phyloP scores from a whole-genome alignment of 2,329 filamentous ascomycete genomes.

The Fusarium sacchari region DNA sequence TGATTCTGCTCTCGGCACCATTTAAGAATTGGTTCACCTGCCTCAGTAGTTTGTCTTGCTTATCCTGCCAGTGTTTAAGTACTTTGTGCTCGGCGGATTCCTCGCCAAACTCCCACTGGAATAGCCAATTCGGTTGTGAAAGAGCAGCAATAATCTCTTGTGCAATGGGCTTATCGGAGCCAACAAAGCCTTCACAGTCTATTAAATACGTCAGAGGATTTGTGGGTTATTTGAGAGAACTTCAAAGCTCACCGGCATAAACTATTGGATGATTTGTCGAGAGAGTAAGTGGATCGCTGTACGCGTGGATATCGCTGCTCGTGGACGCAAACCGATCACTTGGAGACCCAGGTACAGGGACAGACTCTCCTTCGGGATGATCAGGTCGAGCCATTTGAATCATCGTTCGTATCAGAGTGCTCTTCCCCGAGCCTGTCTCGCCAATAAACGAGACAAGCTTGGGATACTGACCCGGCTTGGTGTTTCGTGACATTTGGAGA shows the following conservation, averaged over 20 bases:
- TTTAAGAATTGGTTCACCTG: neutral
- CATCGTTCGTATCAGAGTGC: conserved; percentile 22
- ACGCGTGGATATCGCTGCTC: conserved; percentile 26
- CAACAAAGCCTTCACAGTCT: conserved; percentile 24
- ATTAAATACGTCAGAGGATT: accelerated
- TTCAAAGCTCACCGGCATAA: conserved; percentile 6
- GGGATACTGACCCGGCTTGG: neutral
- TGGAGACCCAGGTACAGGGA: conserved; percentile 9
- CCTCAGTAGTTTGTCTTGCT: neutral
- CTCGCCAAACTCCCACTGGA: neutral
- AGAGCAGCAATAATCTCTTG: neutral
- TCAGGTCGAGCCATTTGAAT: conserved; percentile 2
- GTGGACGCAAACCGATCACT: conserved; percentile 2
- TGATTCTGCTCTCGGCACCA: neutral
- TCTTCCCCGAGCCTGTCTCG: conserved; percentile 23
- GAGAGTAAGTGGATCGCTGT: conserved; percentile 9
- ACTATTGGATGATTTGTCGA: conserved; percentile 2
- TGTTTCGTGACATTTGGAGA: neutral
- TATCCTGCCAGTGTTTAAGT: accelerated
- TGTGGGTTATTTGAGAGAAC: accelerated
- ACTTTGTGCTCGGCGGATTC: neutral
- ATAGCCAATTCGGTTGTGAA: neutral
- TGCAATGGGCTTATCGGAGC: neutral
- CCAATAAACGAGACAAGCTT: conserved; percentile 28
- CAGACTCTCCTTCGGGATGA: neutral